These are phyloP conservation scores for Przewalskia tangutica DNA, from an alignment of 257 asterid species.

Conservation along the genomic window DNA sequence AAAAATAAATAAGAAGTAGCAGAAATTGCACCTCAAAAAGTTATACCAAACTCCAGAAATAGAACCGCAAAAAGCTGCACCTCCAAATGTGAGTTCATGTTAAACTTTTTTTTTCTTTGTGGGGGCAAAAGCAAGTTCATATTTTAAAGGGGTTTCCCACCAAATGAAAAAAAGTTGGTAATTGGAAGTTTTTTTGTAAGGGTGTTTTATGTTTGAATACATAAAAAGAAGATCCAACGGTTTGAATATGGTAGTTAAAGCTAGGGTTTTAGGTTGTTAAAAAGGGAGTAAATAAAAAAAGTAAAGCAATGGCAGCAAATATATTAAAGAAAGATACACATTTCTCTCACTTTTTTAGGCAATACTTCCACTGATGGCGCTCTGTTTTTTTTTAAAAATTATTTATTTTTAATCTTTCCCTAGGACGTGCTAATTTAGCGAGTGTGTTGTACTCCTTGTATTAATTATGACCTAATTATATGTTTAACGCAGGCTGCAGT, in stretches of 20 bases:
- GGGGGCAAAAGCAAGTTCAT: neutral
- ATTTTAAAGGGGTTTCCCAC: constrained; percentile 1
- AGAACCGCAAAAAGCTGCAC: accelerated
- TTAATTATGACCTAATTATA: too few species aligned
- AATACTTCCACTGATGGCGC: constrained; percentile 40
- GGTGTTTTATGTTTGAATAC: neutral
- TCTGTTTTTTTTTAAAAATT: neutral
- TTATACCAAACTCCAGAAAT: too few species aligned
- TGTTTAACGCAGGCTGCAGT: neutral
- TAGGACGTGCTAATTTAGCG: neutral
- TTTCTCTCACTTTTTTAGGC: constrained; percentile 10
- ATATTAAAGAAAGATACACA: neutral
- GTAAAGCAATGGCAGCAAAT: neutral
- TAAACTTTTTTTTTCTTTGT: neutral
- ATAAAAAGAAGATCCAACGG: constrained; percentile 12
- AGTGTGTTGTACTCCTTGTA: too few species aligned
- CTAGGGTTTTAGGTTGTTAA: constrained; percentile 15
- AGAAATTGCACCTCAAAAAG: too few species aligned
- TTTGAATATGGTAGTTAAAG: constrained; percentile 20
- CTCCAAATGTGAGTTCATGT: neutral
- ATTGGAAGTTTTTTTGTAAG: constrained; percentile 1
- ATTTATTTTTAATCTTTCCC: neutral
- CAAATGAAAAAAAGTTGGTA: neutral
- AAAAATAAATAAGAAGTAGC: too few species aligned
- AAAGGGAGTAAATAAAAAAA: neutral